phyloP scores from a whole-genome alignment of 108 stramenopile genomes.

The Poteriospumella lacustris region DNA sequence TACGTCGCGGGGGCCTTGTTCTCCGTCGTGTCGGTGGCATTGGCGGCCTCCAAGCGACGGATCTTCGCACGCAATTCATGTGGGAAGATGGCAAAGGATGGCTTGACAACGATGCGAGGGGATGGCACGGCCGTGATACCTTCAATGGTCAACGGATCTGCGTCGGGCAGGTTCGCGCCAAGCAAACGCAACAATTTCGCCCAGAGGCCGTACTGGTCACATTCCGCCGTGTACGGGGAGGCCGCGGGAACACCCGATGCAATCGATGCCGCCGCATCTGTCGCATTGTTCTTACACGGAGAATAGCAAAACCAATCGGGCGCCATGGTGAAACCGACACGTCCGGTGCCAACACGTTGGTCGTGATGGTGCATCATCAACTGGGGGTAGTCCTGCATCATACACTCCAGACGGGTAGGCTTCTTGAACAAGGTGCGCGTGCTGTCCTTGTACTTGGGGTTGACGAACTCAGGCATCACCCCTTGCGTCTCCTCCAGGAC shows the following conservation, averaged over 20 bases:
- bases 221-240: constrained; percentile 79
- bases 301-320: constrained; percentile 70
- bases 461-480: constrained; percentile 95
- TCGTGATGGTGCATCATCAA: constrained; percentile 64
- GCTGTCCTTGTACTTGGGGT: constrained; percentile 93
- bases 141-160: neutral
- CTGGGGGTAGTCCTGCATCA: constrained; percentile 99
- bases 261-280: constrained; percentile 73
- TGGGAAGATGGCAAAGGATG: neutral
- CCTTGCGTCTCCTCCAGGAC: constrained; percentile 71
- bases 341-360: constrained; percentile 50
- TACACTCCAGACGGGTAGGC: constrained; percentile 97
- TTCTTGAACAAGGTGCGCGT: constrained; percentile 89
- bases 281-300: constrained; percentile 88
- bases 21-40: too few species aligned
- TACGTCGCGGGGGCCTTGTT: too few species aligned
- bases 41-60: too few species aligned
- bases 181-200: constrained; percentile 44
- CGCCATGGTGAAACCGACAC: constrained; percentile 78
- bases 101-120: constrained; percentile 12
- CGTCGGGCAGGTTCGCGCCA: constrained; percentile 32
- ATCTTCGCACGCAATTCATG: neutral
- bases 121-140: neutral
- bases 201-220: constrained; percentile 51
- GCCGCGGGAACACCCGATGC: constrained; percentile 75